Conservation (phyloP, 1,284 basidiomycete species). For the Schizopora paradoxa region DNA sequence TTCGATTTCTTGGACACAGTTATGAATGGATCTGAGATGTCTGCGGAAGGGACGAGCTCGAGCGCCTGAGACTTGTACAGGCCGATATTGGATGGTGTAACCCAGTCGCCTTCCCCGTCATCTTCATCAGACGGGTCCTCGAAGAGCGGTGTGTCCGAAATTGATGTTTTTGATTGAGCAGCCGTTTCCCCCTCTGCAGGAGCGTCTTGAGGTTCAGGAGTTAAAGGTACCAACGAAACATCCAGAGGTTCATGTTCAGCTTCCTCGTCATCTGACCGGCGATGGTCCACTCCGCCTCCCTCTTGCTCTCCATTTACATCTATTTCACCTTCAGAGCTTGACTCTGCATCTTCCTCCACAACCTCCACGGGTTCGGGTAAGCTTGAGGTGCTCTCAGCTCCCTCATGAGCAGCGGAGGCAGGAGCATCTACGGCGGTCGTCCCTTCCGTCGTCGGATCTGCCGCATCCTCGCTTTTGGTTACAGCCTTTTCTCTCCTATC, state of each 20-base stretch:
- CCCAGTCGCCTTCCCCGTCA: conserved; percentile 94
- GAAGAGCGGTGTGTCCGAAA: conserved; percentile 39
- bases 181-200: conserved; percentile 3
- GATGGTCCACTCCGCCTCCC: conserved; percentile 1
- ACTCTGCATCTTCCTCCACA: not conserved
- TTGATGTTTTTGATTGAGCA: conserved; percentile 18
- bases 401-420: conserved; percentile 20
- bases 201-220: conserved; percentile 10
- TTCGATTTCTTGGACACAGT: conserved; percentile 32
- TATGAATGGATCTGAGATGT: conserved; percentile 17
- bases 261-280: conserved; percentile 22
- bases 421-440: conserved; percentile 13
- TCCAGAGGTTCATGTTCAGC: conserved; percentile 38
- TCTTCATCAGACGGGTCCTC: conserved; percentile 74
- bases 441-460: conserved; percentile 11
- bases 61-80: conserved; percentile 87
- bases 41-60: conserved; percentile 61
- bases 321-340: conserved; percentile 18
- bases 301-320: conserved; percentile 17
- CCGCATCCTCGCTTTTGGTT: conserved; percentile 12
- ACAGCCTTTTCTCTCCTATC: conserved; percentile 50
- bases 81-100: conserved; percentile 86
- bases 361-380: conserved; percentile 18
- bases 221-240: conserved; percentile 41
- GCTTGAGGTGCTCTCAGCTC: conserved; percentile 14